Base-by-base conservation (phyloP, 2,329 filamentous ascomycete species). In the Monosporascus sp. region DNA sequence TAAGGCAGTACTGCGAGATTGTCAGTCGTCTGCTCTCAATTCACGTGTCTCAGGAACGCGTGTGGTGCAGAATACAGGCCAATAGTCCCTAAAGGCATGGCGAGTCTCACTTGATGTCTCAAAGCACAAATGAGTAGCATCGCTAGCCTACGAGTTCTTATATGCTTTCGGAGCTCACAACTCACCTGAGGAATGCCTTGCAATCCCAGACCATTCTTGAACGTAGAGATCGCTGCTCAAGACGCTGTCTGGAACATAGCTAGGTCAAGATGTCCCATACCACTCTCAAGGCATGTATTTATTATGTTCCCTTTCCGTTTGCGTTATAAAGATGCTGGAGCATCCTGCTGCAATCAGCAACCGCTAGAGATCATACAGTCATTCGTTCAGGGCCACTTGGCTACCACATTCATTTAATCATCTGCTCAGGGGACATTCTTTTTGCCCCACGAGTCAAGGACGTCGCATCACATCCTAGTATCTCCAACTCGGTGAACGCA, bases 131-230 rank as follows among this genome's bases (percentile, higher is more conserved):
- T 48, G 31, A 14, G 31, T 35, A 35, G 9, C 31, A 35, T 20
- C 14, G 43, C 22, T 25, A 6, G 11, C 43, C 3, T 18, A 46
- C 24, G 24, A 17, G 22, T 22, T 18, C 9, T 46, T 27, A 9
- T 7, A 14, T 25, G 22, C 14, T 25, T 24, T 7, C 43, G 22
- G 18, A 11, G 18, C 22, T 11, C 37, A 18, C 51, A 49, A 27
- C 27, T 37, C 31, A 20, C 38, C 3, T 27, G 46, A 63, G 63
- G 65, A 67, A 67, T 67, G 65, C 56, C 57, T 58, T 20, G 52
- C 47, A 65, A 66, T 67, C 53, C 58, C 43, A 49, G 46, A 41
- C 49, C 63, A 66, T 67, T 67, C 61, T 62, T 61, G 43, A n/a
- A 35, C 11, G 31, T 11, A 35, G 31, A 14, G 31, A 35, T 17